phyloP scores from a whole-genome alignment of 1,284 basidiomycete genomes.

The Leccinum pachyderme region DNA sequence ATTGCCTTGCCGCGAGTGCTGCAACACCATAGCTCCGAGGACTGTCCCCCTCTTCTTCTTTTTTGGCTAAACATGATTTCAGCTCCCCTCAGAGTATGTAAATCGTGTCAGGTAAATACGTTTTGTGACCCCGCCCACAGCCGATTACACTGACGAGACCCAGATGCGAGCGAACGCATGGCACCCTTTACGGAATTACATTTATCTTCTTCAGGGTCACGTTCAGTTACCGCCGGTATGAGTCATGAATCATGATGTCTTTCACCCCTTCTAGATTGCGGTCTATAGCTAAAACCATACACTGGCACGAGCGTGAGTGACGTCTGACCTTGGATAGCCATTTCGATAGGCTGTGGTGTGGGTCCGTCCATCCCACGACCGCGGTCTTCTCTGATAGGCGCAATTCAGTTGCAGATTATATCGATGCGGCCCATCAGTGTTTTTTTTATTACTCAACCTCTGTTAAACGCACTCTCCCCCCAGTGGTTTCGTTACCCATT shows the following conservation, averaged over 20 bases:
- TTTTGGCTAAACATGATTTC: not conserved
- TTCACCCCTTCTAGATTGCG: not conserved
- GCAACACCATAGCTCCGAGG: not conserved
- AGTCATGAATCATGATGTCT: not conserved
- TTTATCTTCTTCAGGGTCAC: not conserved
- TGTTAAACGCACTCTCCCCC: not conserved
- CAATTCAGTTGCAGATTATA: not conserved
- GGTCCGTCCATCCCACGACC: conserved; percentile 1
- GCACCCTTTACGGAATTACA: not conserved
- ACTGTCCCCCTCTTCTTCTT: not conserved
- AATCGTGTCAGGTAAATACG: not conserved
- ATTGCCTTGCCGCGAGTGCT: not conserved
- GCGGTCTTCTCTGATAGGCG: not conserved
- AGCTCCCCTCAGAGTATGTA: not conserved
- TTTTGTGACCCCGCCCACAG: not conserved
- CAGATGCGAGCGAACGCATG: not conserved
- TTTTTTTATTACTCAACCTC: not conserved
- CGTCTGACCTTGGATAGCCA: not conserved
- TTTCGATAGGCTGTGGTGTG: not conserved
- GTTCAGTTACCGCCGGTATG: not conserved
- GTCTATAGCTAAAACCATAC: not conserved
- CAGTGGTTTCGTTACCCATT: not conserved
- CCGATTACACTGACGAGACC: not conserved
- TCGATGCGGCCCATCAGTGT: not conserved
- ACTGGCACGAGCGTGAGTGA: not conserved